A percentile compares a stretch with the other conserved stretches of the same genome.
These are phyloP conservation scores for Microdochium bolleyi DNA, from an alignment of 2,329 filamentous ascomycete genomes.

Conservation along the genomic window DNA sequence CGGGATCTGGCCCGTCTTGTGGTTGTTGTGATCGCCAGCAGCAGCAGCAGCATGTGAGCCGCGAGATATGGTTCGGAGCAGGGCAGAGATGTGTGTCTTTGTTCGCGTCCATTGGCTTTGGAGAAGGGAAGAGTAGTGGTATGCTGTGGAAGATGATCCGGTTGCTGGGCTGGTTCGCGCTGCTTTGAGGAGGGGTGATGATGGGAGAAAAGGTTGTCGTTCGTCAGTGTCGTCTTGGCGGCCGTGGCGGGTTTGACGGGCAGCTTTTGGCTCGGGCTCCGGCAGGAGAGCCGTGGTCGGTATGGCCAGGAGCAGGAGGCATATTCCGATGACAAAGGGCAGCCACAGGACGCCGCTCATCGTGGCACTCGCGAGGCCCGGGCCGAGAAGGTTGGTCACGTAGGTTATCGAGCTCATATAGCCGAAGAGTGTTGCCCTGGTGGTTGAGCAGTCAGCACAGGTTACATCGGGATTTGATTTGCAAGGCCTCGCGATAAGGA, in stretches of 20 bases:
- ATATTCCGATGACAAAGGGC: constrained; percentile 32
- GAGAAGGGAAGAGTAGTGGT: too few species aligned
- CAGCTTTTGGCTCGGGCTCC: background rate
- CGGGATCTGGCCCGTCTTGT: too few species aligned
- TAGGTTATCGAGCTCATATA: constrained; percentile 41
- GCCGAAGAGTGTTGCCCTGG: constrained; percentile 39
- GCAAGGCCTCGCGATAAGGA: too few species aligned
- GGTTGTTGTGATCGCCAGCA: too few species aligned
- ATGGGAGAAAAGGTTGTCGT: constrained; percentile 26
- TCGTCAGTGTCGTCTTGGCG: constrained; percentile 16
- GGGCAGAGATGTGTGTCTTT: background rate
- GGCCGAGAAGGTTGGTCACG: constrained; percentile 35
- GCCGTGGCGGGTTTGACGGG: background rate
- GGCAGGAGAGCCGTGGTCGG: constrained; percentile 22
- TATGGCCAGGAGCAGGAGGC: constrained; percentile 23
- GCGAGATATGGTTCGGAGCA: background rate
- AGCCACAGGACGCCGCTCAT: constrained; percentile 35
- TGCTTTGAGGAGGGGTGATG: constrained; percentile 28
- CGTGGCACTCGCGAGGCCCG: constrained; percentile 34
- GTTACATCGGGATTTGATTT: background rate
- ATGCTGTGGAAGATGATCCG: background rate
- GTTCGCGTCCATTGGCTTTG: background rate
- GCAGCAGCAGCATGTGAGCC: too few species aligned
- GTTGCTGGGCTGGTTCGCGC: constrained; percentile 12
- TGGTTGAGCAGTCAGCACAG: constrained; percentile 5